Percentiles rank a stretch among this genome's conserved stretches.
phyloP scores from a whole-genome alignment of 805 yeast genomes.

The Cyberlindnera petersonii region DNA sequence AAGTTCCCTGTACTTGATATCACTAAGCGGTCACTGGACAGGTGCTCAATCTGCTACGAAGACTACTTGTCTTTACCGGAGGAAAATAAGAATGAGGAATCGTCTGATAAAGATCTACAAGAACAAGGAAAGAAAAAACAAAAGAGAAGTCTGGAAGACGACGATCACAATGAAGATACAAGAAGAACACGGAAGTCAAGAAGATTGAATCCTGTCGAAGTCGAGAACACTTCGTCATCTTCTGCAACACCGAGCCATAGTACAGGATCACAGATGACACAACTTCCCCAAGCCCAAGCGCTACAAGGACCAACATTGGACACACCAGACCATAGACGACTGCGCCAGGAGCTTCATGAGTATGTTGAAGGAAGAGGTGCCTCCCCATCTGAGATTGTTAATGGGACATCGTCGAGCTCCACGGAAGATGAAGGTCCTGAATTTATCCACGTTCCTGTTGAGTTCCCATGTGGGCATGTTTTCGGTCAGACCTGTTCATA shows the following conservation, averaged over 20 bases:
- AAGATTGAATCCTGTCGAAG: neutral
- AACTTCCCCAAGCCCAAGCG: too few relatives aligned
- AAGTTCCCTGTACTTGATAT: conserved; percentile 39
- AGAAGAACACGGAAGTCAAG: neutral
- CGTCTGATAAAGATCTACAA: conserved; percentile 14
- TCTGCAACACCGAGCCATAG: neutral
- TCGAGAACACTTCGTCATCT: neutral
- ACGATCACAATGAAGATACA: conserved; percentile 12
- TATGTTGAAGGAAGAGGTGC: too few relatives aligned
- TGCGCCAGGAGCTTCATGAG: conserved; percentile 3
- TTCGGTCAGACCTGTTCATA: conserved; percentile 84
- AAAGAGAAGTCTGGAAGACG: conserved; percentile 22
- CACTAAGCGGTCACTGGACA: conserved; percentile 31
- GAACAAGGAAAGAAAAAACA: conserved; percentile 24
- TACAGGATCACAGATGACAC: neutral
- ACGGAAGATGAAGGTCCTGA: neutral
- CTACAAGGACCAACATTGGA: too few relatives aligned
- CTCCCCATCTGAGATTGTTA: neutral
- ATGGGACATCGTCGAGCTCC: neutral
- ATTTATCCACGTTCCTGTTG: conserved; percentile 59
- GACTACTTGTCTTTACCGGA: conserved; percentile 24
- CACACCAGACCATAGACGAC: neutral
- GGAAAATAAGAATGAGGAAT: neutral
- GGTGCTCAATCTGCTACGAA: conserved; percentile 68
- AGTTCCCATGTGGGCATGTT: conserved; percentile 80